Evolutionary conservation across 164 flowering plant species (phyloP), one percentile per base, ranked within the genome.

Genomic region (Paratinospora sagittata): DNA sequence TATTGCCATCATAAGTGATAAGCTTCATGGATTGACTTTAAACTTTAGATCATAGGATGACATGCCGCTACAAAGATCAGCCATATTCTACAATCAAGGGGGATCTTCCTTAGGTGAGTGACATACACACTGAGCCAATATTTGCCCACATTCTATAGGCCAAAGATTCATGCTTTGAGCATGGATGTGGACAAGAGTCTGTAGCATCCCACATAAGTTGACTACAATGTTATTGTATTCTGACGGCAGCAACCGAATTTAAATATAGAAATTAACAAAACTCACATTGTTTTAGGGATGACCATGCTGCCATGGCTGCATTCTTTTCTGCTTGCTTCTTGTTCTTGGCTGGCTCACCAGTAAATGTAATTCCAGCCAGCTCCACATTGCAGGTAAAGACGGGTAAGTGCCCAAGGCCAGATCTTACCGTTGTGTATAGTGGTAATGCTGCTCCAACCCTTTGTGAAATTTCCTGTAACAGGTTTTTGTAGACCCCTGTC

Each of bases 231-330:
- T 6, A 24, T 14, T 24, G 1, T 66, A 13, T 6, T 23, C 16
- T 36, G 33, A 10, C 30, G 0, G 33, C 30, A 67, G 36, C 66
- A 71, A 55, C 17, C 21, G 66, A 70, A 16, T 23, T 30, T 13
- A 77, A 10, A 24, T 69, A 26, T 30, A n/a, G 49, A 57, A 68
- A 63, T 26, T 70, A 9, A 62, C 0, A 58, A 74, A 24, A 80
- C 93, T 88, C 71, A 92, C 99, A 82, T 81, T 87, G 88, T 82
- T 92, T 95, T 36, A 95, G 81, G 66, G 98, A 86, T 19, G 88
- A 79, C 99, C 99, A 95, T n/a, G 99, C 93, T 55, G 99, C 89
- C 89, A 92, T 84, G 30, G 99, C 99, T 14, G 99, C 99, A 82
- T 92, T 90, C 78, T 95, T 95, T 81, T 92, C 98, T 10, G 99